Evolutionary conservation across 768 basidiomycete species (phyloP), one percentile per base, ranked within the genome.

Genomic region (Russula sp.): DNA sequence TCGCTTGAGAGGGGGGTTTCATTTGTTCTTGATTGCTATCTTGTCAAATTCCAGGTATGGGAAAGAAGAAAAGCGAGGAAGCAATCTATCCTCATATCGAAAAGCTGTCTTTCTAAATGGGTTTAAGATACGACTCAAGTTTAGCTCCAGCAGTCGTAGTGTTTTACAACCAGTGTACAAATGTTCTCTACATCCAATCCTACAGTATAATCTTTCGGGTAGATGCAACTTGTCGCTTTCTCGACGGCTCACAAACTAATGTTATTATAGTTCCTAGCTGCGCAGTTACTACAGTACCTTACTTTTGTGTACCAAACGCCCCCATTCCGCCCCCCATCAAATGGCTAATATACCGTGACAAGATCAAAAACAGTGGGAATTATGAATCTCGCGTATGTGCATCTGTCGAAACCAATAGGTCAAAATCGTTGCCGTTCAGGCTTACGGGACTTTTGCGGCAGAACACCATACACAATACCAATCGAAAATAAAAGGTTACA

Each of bases 101-200:
- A 40, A 40, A 11, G n/a, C 14, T n/a, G 10, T 44, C 45, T 34
- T 14, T 18, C 18, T 3, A 31, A 40, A 18, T 8, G 1, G 20
- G 11, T 27, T 27, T 27, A 37, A 34, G 51, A 20, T 35, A 8
- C n/a, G 53, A n/a, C 42, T 45, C 34, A 37, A 27, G 11, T 22
- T 39, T 51, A 48, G 47, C 27, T 44, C 50, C 42, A 45, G 42
- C 45, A 16, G 52, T 53, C 9, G 44, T 35, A 61, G 59, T 61
- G 27, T 58, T 35, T 22, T 48, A 48, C 47, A 13, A 10, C 11
- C 32, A 61, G 48, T 61, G 60, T 61, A 61, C 60, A 13, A 49
- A 61, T 45, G 35, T 39, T 37, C 18, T 37, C 44, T 20, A 53
- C 44, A 8, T 37, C 44, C 34, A 45, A 10, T 3, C 13, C 22